Base-by-base conservation (phyloP, 331 rosid genomes). In the Pyracantha coccinea region DNA sequence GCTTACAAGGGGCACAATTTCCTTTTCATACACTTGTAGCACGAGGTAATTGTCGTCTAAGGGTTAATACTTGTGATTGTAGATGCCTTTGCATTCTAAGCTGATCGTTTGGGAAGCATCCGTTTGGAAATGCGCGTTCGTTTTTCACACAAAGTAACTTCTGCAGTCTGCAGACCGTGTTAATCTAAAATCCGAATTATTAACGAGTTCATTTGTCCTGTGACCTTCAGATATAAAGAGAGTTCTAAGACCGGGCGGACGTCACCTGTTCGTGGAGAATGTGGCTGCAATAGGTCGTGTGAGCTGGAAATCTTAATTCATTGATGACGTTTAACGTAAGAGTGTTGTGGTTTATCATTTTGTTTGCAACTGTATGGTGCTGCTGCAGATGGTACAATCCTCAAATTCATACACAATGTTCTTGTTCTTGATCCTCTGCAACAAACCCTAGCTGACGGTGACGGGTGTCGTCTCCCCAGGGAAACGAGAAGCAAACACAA, bases 381-480 rank as follows among this genome's bases (percentile, higher is more conserved):
- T 81, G 74, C 27, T 80, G 76, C 84, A 90, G 97, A 92, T 68
- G 97, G 99, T 50, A 87, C 91, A 24, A 17, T 68, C 71, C 96
- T 83, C 61, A 86, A 83, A 69, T 84, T 89, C 32, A 4, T 87
- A 12, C 97, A 94, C 71, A 73, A 74, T 44, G 73, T 87, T 80
- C 85, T 92, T 44, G 73, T 87, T 80, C 85, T 92, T 60, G 90
- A 92, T 85, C 96, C 99, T 52, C 76, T 89, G 65, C 99, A 94
- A 83, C 93, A 87, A 82, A 79, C 78, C 60, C 9, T 90, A 38
- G 44, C 85, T 55, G 99, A 92, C 76, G 91, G 97, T 55, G 99
- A 92, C 76, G 91, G 97, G 45, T 94, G 99, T 72, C 93, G 90
- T 75, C 90, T 94, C 57, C 85, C 91, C 54, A 80, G 97, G 71